phyloP scores from a whole-genome alignment of 164 flowering plant species.

The Vitis rotundifolia region DNA sequence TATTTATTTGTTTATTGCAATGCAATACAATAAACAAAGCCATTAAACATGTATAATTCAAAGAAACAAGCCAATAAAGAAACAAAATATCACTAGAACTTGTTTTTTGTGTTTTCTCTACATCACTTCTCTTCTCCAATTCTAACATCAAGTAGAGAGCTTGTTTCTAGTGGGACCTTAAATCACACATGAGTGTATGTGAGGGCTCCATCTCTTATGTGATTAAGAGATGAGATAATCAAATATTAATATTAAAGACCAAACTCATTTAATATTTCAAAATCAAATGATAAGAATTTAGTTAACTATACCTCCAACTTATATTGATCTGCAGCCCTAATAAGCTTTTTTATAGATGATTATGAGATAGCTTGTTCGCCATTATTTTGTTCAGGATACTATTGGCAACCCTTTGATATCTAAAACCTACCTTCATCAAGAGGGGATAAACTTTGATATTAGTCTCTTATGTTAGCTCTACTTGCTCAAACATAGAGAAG shows the following conservation, averaged over 20 bases:
- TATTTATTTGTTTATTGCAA: no score
- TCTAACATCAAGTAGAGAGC: conserved; percentile 86
- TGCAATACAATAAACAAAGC: no score
- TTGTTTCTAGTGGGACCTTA: conserved; percentile 78
- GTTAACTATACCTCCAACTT: conserved; percentile 52
- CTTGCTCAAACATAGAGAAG: no score
- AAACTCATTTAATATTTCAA: neutral
- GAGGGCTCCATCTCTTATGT: conserved; percentile 80
- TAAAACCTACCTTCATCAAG: no score
- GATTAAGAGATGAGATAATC: neutral
- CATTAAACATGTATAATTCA: no score
- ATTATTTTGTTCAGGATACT: conserved; percentile 26
- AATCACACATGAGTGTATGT: conserved; percentile 50
- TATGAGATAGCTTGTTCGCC: conserved; percentile 63
- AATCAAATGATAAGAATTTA: neutral
- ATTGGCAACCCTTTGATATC: conserved; percentile 28
- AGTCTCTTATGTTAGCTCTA: no score
- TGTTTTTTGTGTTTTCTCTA: conserved; percentile 54
- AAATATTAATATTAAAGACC: neutral
- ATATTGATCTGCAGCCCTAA: conserved; percentile 65
- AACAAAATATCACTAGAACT: no score
- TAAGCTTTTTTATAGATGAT: conserved; percentile 58
- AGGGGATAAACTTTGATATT: no score
- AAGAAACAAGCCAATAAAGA: no score
- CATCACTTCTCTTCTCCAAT: conserved; percentile 61